Conservation (phyloP, 2,329 filamentous ascomycete genomes). For the Sporothrix brunneoviolacea region DNA sequence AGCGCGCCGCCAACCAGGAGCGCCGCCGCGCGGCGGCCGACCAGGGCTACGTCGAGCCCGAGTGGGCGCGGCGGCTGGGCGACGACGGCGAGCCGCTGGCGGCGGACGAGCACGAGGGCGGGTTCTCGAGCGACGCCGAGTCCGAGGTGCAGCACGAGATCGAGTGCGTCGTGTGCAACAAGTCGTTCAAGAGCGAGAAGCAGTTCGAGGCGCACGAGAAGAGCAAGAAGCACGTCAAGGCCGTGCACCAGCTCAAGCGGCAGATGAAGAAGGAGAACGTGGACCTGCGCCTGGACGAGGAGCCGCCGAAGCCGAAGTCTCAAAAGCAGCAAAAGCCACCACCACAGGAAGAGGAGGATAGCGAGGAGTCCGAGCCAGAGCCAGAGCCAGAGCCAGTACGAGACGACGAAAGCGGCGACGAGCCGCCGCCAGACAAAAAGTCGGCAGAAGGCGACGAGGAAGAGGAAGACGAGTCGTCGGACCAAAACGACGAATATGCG, state of each 20-base stretch:
- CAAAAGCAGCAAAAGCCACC: neutral
- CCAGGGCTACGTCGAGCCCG: slow-evolving; percentile 54
- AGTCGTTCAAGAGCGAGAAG: slow-evolving; percentile 81
- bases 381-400: slow-evolving; percentile 10
- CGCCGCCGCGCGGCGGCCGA: slow-evolving; percentile 51
- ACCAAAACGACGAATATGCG: slow-evolving; percentile 38
- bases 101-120: slow-evolving; percentile 34
- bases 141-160: slow-evolving; percentile 51
- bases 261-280: slow-evolving; percentile 79
- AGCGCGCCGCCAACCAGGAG: no score
- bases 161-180: slow-evolving; percentile 72
- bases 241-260: slow-evolving; percentile 68
- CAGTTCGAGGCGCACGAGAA: slow-evolving; percentile 88
- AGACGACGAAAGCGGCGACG: neutral
- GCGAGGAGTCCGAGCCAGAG: slow-evolving; percentile 3
- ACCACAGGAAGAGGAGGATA: neutral
- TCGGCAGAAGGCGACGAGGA: slow-evolving; percentile 3
- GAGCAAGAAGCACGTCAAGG: slow-evolving; percentile 93
- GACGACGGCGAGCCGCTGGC: slow-evolving; percentile 45
- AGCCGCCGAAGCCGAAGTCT: neutral
- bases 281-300: slow-evolving; percentile 42
- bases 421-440: neutral
- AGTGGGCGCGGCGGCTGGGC: slow-evolving; percentile 64
- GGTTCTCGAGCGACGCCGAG: slow-evolving; percentile 58
- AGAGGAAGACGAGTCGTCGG: slow-evolving; percentile 18